Percentiles rank a stretch among this genome's conserved stretches.
Evolutionary conservation across 2,329 filamentous ascomycete genomes (phyloP).

Genomic region (Fusarium udum): DNA sequence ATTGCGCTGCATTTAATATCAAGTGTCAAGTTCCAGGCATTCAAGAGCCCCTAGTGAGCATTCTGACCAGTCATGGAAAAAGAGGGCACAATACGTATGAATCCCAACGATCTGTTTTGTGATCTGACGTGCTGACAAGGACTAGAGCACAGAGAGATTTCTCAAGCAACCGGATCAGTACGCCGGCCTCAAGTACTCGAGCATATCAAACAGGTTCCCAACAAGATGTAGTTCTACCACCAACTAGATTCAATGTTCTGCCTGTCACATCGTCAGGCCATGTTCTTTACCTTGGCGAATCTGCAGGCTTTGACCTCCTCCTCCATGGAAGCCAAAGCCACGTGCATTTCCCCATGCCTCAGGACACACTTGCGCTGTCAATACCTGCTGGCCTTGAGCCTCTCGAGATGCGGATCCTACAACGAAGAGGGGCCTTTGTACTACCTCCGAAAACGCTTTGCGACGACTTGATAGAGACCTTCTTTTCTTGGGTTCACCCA

Average conservation of each 20-base stretch:
- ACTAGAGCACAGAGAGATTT: neutral
- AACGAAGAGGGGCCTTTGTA: neutral
- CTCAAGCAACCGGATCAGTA: neutral
- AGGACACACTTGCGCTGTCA: neutral
- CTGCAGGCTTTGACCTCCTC: neutral
- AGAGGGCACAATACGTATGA: neutral
- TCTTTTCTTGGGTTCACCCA: neutral
- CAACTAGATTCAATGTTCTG: neutral
- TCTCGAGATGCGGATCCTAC: neutral
- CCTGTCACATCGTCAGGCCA: neutral
- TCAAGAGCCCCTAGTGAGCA: neutral
- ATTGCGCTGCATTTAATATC: neutral
- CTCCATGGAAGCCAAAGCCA: neutral
- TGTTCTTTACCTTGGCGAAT: neutral
- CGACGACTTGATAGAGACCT: neutral
- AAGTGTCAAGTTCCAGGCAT: neutral
- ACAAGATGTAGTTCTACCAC: neutral
- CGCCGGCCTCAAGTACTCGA: neutral
- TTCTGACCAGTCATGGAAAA: neutral
- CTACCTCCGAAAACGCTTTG: neutral
- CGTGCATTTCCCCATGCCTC: neutral
- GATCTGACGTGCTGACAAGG: neutral
- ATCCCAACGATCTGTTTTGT: rapidly evolving
- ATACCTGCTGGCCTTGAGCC: neutral
- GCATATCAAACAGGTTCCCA: rapidly evolving